A percentile compares a stretch with the other conserved stretches of the same genome.
phyloP scores from a whole-genome alignment of 805 yeast species.

The Hanseniaspora lindneri region DNA sequence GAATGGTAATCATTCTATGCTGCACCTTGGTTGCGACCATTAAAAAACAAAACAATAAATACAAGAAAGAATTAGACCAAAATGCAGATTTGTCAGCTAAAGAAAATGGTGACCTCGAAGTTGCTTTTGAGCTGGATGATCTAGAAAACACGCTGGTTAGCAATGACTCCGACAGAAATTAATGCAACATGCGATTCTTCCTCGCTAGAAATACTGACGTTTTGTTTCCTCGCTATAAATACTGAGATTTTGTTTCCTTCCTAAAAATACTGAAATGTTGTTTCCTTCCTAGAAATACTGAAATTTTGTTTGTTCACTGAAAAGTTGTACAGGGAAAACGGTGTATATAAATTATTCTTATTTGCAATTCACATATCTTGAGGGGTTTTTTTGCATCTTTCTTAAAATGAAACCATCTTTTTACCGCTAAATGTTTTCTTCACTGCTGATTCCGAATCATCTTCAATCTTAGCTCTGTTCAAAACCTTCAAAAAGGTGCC shows the following conservation, averaged over 20 bases:
- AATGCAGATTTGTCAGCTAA: neutral
- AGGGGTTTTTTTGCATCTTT: neutral
- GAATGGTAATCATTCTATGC: conserved; percentile 54
- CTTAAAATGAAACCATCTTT: conserved; percentile 23
- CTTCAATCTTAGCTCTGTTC: conserved; percentile 94
- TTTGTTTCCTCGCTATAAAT: too few species aligned
- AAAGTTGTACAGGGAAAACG: too few species aligned
- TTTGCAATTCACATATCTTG: neutral
- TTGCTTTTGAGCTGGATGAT: conserved; percentile 10
- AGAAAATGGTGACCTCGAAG: neutral
- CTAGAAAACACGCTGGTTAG: neutral
- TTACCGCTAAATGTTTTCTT: conserved; percentile 21
- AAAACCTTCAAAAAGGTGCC: conserved; percentile 86
- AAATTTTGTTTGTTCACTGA: too few species aligned
- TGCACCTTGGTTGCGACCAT: conserved; percentile 52
- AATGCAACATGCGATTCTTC: too few species aligned
- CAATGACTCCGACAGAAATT: too few species aligned
- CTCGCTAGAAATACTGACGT: too few species aligned
- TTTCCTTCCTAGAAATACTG: too few species aligned
- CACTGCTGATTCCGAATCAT: conserved; percentile 46
- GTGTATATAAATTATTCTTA: too few species aligned
- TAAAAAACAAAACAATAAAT: conserved; percentile 3
- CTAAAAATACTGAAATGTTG: too few species aligned
- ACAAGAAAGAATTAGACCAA: neutral
- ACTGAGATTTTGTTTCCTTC: too few species aligned